Evolutionary conservation across 768 basidiomycete genomes (phyloP).

Genomic region (Wakefieldia striispora): DNA sequence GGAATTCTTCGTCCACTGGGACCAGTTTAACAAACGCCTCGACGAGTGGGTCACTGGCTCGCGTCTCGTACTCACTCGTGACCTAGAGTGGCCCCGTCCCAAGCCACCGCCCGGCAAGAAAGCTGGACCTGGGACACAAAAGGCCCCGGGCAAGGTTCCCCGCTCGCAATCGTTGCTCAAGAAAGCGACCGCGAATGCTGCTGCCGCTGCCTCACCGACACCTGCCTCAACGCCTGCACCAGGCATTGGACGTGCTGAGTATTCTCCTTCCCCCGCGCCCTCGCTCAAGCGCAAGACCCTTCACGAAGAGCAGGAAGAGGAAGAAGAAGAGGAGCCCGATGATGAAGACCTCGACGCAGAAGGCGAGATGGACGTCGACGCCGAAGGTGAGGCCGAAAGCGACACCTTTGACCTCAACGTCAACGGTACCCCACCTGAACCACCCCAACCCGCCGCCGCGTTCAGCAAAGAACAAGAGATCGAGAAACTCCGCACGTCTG

Average conservation of each 20-base stretch:
- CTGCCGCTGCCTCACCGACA: slow-evolving; percentile 59
- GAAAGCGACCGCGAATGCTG: slow-evolving; percentile 69
- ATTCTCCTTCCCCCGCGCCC: slow-evolving; percentile 58
- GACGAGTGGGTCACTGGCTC: slow-evolving; percentile 96
- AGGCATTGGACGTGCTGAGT: slow-evolving; percentile 31
- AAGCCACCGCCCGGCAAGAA: slow-evolving; percentile 65
- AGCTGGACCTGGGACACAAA: slow-evolving; percentile 39
- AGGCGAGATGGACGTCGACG: slow-evolving; percentile 52
- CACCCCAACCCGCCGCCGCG: slow-evolving; percentile 50
- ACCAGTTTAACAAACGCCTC: slow-evolving; percentile 97
- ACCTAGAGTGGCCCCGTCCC: slow-evolving; percentile 96
- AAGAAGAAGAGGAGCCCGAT: slow-evolving; percentile 53
- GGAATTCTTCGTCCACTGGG: slow-evolving; percentile 99
- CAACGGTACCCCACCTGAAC: slow-evolving; percentile 44
- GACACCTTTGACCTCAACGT: slow-evolving; percentile 69
- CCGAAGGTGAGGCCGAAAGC: slow-evolving; percentile 44
- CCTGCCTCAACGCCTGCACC: slow-evolving; percentile 47
- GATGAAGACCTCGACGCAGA: slow-evolving; percentile 46
- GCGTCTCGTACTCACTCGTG: slow-evolving; percentile 76
- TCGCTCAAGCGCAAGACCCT: slow-evolving; percentile 67
- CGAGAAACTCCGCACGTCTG: slow-evolving; percentile 95
- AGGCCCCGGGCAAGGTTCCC: slow-evolving; percentile 62
- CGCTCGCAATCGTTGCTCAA: slow-evolving; percentile 60
- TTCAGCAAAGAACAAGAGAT: slow-evolving; percentile 99
- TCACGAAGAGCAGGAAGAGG: slow-evolving; percentile 62